Base-by-base conservation (phyloP, 495 filamentous ascomycete genomes). In the Glarea lozoyensis region DNA sequence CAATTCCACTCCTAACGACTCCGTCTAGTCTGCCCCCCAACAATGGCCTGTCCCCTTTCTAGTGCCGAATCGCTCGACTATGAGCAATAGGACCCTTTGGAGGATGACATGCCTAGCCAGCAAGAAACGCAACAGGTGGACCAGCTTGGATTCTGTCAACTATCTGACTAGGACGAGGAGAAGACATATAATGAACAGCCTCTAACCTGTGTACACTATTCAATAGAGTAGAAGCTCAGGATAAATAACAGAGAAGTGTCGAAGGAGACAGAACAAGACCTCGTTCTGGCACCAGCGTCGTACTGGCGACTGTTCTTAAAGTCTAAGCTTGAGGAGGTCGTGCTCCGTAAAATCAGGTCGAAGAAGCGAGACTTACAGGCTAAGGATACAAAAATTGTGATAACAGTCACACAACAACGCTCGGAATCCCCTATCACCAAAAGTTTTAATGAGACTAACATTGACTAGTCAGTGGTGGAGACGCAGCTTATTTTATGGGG, bases 211-310 rank as follows among this genome's bases (percentile, higher is more conserved):
- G 54, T 62, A 30, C 50, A 63, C 44, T 66, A 68, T 43, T 47
- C 56, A 31, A 66, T 64, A 42, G 53, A 63, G 40, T 63, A 53
- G 60, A 63, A 56, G 45, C 45, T 61, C 21, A 54, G 40, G 36
- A 21, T 64, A 10, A 62, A 64, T 19, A 60, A 64, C 30, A 50
- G 50, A 45, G 43, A 47, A 36, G 36, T 34, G 24, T 13, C 46
- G 3, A 57, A 55, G 41, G 59, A 63, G 41, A 67, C 51, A 44
- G 56, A 64, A 52, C 40, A 46, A 22, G 37, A 41, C 25, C n/a
- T 29, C 24, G 44, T 46, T 40, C 37, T 46, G 21, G 46, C 39
- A 18, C 57, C 60, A 40, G 49, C 43, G n/a, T 46, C 31, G 4
- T 66, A 55, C 33, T 60, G 44, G 60, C 13, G 53, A 45, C 23